A percentile compares a stretch with the other conserved stretches of the same genome.
Evolutionary conservation across 73 alveolate species (phyloP).

Genomic region (Uronychia binucleata): DNA sequence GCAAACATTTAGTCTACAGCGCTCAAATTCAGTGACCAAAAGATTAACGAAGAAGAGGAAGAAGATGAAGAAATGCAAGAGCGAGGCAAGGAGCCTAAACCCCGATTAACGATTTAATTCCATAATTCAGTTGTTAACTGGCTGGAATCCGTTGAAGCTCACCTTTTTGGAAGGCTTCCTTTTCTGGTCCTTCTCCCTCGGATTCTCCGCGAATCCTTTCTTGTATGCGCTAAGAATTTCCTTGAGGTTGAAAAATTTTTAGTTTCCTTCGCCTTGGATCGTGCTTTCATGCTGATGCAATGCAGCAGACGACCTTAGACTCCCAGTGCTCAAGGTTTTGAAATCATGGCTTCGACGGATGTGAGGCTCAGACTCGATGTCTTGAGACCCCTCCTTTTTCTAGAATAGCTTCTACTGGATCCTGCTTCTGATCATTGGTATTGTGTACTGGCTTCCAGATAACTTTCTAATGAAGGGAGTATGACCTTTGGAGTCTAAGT

Average conservation of each 20-base stretch:
- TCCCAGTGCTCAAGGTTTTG: too few species aligned
- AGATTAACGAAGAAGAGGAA: neutral
- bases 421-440: neutral
- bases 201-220: neutral
- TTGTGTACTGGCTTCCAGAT: neutral
- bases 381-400: neutral
- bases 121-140: too few species aligned
- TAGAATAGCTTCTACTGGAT: neutral
- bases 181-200: neutral
- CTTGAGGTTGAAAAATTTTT: neutral
- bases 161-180: neutral
- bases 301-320: too few species aligned
- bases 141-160: neutral
- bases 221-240: neutral
- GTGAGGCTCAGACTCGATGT: neutral
- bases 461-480: neutral
- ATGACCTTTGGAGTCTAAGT: neutral
- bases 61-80: neutral
- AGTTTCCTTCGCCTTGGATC: too few species aligned
- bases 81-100: neutral
- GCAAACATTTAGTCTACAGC: neutral
- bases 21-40: neutral
- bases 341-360: too few species aligned
- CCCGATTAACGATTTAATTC: neutral
- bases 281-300: too few species aligned